Percentiles rank a stretch among this genome's conserved stretches.
Evolutionary conservation across 2,329 filamentous ascomycete genomes (phyloP).

Genomic region (Xylariales sp.): DNA sequence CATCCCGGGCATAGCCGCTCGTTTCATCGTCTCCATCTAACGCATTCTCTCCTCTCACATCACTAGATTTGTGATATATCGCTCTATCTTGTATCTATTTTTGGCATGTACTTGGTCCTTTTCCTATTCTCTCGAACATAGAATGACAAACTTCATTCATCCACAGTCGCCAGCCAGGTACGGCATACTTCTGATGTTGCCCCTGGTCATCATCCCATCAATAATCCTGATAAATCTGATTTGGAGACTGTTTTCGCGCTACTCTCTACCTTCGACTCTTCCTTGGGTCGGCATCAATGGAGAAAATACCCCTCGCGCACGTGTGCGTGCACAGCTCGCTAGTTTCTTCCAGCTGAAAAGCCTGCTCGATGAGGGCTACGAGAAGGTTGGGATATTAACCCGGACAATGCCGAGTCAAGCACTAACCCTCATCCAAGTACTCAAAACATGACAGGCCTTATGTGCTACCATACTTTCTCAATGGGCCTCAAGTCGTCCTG

Average conservation of each 20-base stretch:
- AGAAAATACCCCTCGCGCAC: slow-evolving; percentile 8
- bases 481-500: slow-evolving; percentile 27
- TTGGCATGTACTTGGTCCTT: too few species aligned
- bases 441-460: slow-evolving; percentile 22
- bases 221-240: slow-evolving; percentile 15
- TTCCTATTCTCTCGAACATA: too few species aligned
- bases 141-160: too few species aligned
- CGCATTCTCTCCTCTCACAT: too few species aligned
- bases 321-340: slow-evolving; percentile 20
- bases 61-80: too few species aligned
- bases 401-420: neutral
- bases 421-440: slow-evolving; percentile 14
- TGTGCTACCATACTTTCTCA: slow-evolving; percentile 26
- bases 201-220: slow-evolving; percentile 6
- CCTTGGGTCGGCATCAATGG: slow-evolving; percentile 20
- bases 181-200: neutral
- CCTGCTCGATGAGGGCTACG: slow-evolving; percentile 24
- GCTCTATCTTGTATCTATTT: too few species aligned
- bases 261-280: slow-evolving; percentile 16
- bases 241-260: slow-evolving; percentile 18
- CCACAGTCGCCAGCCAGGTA: too few species aligned
- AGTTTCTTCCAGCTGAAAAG: slow-evolving; percentile 20
- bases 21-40: too few species aligned
- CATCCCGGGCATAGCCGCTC: too few species aligned
- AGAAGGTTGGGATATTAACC: slow-evolving; percentile 15